A percentile compares a stretch with the other conserved stretches of the same genome.
These are phyloP conservation scores for Plantago coronopus DNA, from an alignment of 305 asterid species.

Conservation along the genomic window DNA sequence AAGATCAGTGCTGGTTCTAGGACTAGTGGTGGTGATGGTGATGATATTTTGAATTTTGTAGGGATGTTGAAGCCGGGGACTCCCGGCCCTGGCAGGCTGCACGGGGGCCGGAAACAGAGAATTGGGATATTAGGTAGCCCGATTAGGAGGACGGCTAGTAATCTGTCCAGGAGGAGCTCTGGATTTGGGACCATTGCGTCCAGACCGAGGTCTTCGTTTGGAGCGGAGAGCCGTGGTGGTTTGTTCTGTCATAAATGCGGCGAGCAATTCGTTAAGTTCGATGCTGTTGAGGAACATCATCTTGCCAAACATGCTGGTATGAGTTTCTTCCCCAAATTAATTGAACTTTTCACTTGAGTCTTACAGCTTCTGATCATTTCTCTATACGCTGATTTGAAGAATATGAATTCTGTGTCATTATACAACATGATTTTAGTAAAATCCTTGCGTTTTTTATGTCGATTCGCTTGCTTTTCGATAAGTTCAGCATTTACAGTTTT, in stretches of 20 bases:
- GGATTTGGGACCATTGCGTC: conserved; percentile 45
- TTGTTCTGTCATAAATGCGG: conserved; percentile 73
- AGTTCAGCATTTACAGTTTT: no score
- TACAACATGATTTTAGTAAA: no score
- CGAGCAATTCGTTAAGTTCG: conserved; percentile 62
- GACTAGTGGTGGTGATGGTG: conserved; percentile 24
- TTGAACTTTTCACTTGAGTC: neutral
- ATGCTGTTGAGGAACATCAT: conserved; percentile 78
- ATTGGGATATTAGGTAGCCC: conserved; percentile 44
- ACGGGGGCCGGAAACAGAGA: conserved; percentile 31
- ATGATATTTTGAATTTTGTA: conserved; percentile 34
- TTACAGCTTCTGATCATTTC: no score
- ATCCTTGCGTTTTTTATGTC: no score
- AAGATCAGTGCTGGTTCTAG: conserved; percentile 45
- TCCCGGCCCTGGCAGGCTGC: conserved; percentile 49
- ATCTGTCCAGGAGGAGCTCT: conserved; percentile 48
- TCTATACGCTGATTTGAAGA: neutral
- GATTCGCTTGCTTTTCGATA: no score
- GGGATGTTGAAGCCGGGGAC: conserved; percentile 70
- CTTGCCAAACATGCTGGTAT: conserved; percentile 89
- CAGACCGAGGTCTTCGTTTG: conserved; percentile 42
- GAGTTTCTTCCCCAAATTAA: neutral
- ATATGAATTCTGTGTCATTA: no score
- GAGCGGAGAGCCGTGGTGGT: conserved; percentile 43
- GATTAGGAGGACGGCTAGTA: conserved; percentile 51